Evolutionary conservation across 2,329 filamentous ascomycete species (phyloP).

Genomic region (Dothiorella sarmentorum): DNA sequence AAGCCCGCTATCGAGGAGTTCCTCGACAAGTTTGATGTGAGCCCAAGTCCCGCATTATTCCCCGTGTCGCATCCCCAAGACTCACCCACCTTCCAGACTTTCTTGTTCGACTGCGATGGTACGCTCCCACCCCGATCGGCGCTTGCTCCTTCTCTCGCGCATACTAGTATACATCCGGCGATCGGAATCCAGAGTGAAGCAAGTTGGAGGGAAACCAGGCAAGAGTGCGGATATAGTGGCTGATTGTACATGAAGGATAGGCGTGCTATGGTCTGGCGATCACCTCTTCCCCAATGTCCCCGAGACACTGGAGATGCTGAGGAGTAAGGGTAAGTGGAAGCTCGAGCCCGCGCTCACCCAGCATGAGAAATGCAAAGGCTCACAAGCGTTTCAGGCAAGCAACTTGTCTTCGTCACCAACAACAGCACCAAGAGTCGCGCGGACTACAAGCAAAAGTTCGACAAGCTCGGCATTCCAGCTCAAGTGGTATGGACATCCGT

Average conservation of each 20-base stretch:
- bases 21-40: constrained; percentile 85
- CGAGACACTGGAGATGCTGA: constrained; percentile 79
- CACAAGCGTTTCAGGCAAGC: constrained; percentile 63
- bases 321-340: constrained; percentile 66
- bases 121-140: constrained; percentile 28
- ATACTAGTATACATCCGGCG: neutral
- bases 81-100: constrained; percentile 56
- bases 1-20: constrained; percentile 74
- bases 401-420: constrained; percentile 94
- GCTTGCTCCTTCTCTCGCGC: neutral
- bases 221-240: constrained; percentile 19
- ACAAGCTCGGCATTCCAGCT: constrained; percentile 73
- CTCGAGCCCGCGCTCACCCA: neutral
- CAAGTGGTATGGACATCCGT: constrained; percentile 49
- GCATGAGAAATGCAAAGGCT: neutral
- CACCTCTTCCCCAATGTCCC: constrained; percentile 80
- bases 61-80: constrained; percentile 23
- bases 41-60: constrained; percentile 37
- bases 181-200: neutral
- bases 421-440: constrained; percentile 95
- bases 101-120: constrained; percentile 98
- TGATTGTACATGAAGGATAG: constrained; percentile 54
- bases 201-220: neutral
- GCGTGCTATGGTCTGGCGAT: constrained; percentile 95
- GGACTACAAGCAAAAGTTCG: constrained; percentile 91